Conservation (phyloP, 108 stramenopile species). For the Chaetoceros tenuissimus region DNA sequence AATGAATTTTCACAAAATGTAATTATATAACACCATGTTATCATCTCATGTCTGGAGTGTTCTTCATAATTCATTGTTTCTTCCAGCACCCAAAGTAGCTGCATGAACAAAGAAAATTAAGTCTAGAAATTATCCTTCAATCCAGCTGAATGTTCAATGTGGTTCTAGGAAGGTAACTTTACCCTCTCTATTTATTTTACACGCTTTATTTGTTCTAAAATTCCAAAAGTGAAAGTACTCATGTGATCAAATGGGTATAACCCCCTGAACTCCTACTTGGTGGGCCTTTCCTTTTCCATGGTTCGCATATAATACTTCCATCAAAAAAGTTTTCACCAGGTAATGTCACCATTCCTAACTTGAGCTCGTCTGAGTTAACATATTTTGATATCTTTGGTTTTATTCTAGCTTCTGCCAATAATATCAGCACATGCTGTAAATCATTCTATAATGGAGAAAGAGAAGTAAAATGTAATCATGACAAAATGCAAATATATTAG, state of each 20-base stretch:
- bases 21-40: neutral
- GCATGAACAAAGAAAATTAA: too few species aligned
- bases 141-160: too few species aligned
- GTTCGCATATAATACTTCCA: conserved; percentile 21
- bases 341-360: neutral
- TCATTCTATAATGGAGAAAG: conserved; percentile 8
- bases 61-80: neutral
- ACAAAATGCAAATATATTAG: neutral
- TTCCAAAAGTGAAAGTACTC: too few species aligned
- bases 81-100: neutral
- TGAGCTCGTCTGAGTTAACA: conserved; percentile 6
- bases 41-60: neutral
- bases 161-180: too few species aligned
- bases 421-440: conserved; percentile 14
- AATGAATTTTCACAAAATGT: neutral
- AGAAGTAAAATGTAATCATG: neutral
- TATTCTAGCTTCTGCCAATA: conserved; percentile 15
- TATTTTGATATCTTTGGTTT: conserved; percentile 22
- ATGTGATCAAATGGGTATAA: neutral
- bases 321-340: neutral
- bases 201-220: too few species aligned
- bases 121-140: too few species aligned
- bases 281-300: conserved; percentile 3
- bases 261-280: neutral
- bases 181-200: too few species aligned